These are phyloP conservation scores for Emericellopsis atlantica DNA, from an alignment of 2,329 filamentous ascomycete genomes.

Conservation along the genomic window DNA sequence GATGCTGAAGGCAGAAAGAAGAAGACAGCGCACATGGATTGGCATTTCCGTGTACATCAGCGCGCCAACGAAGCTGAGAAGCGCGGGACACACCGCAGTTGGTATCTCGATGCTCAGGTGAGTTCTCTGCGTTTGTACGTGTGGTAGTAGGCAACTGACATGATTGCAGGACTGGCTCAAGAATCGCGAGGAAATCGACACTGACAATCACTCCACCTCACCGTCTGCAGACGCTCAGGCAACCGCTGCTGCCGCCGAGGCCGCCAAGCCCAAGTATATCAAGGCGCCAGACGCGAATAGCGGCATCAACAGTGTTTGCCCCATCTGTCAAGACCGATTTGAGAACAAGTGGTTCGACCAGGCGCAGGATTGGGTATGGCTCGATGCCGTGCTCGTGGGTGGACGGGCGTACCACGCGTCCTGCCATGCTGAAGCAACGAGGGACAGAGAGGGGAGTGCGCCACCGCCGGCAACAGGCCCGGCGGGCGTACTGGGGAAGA, in stretches of 20 bases:
- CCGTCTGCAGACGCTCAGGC: conserved; percentile 9
- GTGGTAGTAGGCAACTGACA: neutral
- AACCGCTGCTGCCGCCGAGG: conserved; percentile 24
- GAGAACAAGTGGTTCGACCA: conserved; percentile 87
- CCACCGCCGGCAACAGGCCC: conserved; percentile 35
- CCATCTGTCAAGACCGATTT: conserved; percentile 92
- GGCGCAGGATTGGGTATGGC: conserved; percentile 93
- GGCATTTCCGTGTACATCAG: conserved; percentile 93
- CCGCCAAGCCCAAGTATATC: conserved; percentile 55
- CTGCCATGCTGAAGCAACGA: conserved; percentile 73
- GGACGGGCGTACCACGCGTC: conserved; percentile 78
- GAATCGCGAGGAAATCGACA: conserved; percentile 68
- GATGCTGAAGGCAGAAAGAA: conserved; percentile 69
- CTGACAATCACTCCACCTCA: conserved; percentile 21
- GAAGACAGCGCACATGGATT: conserved; percentile 90
- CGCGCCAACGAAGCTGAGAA: conserved; percentile 78
- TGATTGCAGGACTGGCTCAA: conserved; percentile 69
- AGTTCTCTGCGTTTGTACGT: conserved; percentile 4
- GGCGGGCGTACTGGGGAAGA: conserved; percentile 48
- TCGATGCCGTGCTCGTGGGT: conserved; percentile 70
- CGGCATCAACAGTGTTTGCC: conserved; percentile 66
- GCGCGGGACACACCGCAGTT: conserved; percentile 80
- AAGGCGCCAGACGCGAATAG: conserved; percentile 69
- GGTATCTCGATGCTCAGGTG: conserved; percentile 85
- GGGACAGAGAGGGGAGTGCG: conserved; percentile 42